Base-by-base conservation (phyloP, 176 grass and related monocot genomes). In the Luzula sylvatica region DNA sequence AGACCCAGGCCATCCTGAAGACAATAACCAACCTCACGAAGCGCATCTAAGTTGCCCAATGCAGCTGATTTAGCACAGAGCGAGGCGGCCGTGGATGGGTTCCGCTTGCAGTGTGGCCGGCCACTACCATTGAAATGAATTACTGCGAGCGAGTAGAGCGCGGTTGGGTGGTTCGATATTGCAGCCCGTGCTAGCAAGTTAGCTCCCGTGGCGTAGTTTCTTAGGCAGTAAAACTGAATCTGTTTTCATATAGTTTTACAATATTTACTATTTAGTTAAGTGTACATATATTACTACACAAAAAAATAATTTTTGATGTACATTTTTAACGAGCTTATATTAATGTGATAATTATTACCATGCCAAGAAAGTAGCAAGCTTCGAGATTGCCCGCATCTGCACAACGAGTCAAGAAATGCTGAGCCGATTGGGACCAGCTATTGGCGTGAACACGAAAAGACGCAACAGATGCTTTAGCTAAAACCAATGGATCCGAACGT, bases 91-190 rank as follows among this genome's bases (percentile, higher is more conserved):
- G 68, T 77, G 42, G 72, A 66, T 0, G 67, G 76, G 75, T 90
- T 75, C 58, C 72, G 65, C 68, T 81, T 65, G 11, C 48, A 50
- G 41, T 81, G 73, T 6, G 30, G 46, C 6, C 80, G 76, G 5
- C 86, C 86, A 48, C 86, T 81, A 25, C 86, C 80, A 44, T 90
- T 90, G 72, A 90, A 90, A 69, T 70, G 72, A 11, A 90, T 65
- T 8, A 90, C 80, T 4, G 76, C 80, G 1, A 90, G 69, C 11
- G 76, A 78, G 58, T 83, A 83, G 18, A 89, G 79, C 8, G 79
- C 75, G 14, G 72, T 41, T 21, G 63, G 49, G 63, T 90, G 72
- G 15, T 73, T 71, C 0, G 42, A 28, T 1, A 59, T 53, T 50
- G 86, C 80, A 16, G 80, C 75, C 14, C 72, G 75, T 17, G 72